Evolutionary conservation across 2,329 filamentous ascomycete genomes (phyloP).

Genomic region (Arthroderma sp.): DNA sequence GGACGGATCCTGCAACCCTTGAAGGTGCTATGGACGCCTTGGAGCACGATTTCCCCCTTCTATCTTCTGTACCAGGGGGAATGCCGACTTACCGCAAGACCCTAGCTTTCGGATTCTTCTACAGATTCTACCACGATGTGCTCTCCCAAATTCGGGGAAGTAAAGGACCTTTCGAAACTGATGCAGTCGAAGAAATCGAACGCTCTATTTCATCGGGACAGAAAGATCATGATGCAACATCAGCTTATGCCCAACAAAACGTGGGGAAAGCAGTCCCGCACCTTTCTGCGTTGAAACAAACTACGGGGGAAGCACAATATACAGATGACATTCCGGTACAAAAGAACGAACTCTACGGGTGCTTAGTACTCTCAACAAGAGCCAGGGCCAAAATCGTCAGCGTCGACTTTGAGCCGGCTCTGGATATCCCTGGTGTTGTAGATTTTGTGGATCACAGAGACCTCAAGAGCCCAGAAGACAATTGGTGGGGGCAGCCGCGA

Average conservation of each 20-base stretch:
- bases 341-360: conserved; percentile 80
- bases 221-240: conserved; percentile 62
- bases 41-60: conserved; percentile 77
- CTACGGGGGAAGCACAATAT: conserved; percentile 87
- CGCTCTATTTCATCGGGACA: conserved; percentile 66
- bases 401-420: conserved; percentile 60
- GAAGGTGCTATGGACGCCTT: conserved; percentile 83
- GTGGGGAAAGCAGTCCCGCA: conserved; percentile 79
- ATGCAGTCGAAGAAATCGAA: conserved; percentile 74
- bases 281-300: conserved; percentile 83
- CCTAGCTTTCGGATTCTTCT: conserved; percentile 86
- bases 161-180: conserved; percentile 47
- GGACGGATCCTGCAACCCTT: conserved; percentile 67
- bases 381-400: conserved; percentile 73
- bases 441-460: conserved; percentile 74
- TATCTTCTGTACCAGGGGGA: conserved; percentile 83
- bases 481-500: conserved; percentile 81
- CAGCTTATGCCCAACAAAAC: conserved; percentile 67
- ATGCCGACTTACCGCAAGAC: conserved; percentile 96
- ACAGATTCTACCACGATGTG: conserved; percentile 89
- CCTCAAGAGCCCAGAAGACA: conserved; percentile 64
- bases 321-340: conserved; percentile 84
- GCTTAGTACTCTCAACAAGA: conserved; percentile 75
- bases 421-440: conserved; percentile 75
- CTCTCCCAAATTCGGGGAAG: conserved; percentile 43